A percentile compares a stretch with the other conserved stretches of the same genome.
Conservation (phyloP, 352 stramenopile genomes). For the Phytophthora boehmeriae region DNA sequence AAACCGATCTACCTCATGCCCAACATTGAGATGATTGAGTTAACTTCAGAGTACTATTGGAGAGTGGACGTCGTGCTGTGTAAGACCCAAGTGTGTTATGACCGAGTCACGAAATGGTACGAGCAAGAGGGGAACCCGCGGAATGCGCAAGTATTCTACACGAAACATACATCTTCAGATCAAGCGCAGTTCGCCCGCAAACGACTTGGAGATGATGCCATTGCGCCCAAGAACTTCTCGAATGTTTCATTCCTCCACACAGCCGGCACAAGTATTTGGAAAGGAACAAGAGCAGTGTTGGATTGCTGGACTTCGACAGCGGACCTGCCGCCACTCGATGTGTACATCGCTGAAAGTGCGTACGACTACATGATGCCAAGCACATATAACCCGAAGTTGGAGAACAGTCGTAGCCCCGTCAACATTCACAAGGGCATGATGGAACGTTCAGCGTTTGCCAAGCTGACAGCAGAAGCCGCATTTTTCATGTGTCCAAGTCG, state of each 20-base stretch:
- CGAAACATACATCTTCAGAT: conserved; percentile 64
- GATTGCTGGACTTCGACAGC: conserved; percentile 53
- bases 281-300: conserved; percentile 50
- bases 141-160: conserved; percentile 56
- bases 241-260: conserved; percentile 47
- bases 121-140: conserved; percentile 60
- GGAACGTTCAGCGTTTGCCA: conserved; percentile 38
- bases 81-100: conserved; percentile 52
- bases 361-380: conserved; percentile 36
- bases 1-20: conserved; percentile 59
- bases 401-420: conserved; percentile 26
- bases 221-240: conserved; percentile 36
- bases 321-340: conserved; percentile 43
- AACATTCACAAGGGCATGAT: conserved; percentile 26
- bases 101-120: conserved; percentile 57
- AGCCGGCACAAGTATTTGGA: conserved; percentile 44
- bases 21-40: conserved; percentile 67
- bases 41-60: conserved; percentile 42
- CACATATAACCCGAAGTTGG: conserved; percentile 19
- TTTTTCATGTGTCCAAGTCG: conserved; percentile 62
- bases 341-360: conserved; percentile 42
- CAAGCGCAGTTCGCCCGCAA: conserved; percentile 39
- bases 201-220: conserved; percentile 20
- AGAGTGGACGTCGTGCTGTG: conserved; percentile 49
- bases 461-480: conserved; percentile 42